Evolutionary conservation across 805 yeast genomes (phyloP).

Genomic region (Scheffersomyces coipomensis): DNA sequence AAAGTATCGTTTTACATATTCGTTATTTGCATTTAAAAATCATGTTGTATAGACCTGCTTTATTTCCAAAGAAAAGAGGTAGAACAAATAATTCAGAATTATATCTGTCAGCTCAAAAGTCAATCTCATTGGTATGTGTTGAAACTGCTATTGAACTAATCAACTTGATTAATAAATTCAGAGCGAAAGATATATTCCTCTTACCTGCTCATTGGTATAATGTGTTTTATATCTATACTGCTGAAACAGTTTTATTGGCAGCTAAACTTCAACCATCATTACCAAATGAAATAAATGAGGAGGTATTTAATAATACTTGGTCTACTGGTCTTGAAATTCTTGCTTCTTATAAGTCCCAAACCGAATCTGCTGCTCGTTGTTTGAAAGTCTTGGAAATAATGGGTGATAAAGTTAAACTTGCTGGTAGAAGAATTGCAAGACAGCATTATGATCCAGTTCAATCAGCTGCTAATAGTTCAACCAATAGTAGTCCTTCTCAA

Average conservation of each 20-base stretch:
- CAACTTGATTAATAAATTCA: constrained; percentile 5
- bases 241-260: constrained; percentile 17
- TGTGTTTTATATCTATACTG: constrained; percentile 17
- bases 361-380: constrained; percentile 10
- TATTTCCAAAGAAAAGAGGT: constrained; percentile 7
- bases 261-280: constrained; percentile 17
- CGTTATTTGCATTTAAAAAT: constrained; percentile 9
- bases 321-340: constrained; percentile 6
- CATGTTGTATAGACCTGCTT: constrained; percentile 8
- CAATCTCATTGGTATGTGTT: constrained; percentile 8
- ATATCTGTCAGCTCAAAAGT: constrained; percentile 5
- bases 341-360: constrained; percentile 7
- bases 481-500: constrained; percentile 6
- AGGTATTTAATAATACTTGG: constrained; percentile 6
- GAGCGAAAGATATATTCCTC: constrained; percentile 7
- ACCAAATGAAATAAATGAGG: constrained; percentile 8
- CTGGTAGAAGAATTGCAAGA: not conserved
- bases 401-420: constrained; percentile 6
- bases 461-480: not conserved
- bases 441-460: not conserved
- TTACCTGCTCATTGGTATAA: constrained; percentile 20
- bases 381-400: constrained; percentile 10
- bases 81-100: constrained; percentile 5
- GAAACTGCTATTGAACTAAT: constrained; percentile 9
- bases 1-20: constrained; percentile 10